Evolutionary conservation across 2,329 filamentous ascomycete species (phyloP), one percentile per base, ranked within the genome.

Genomic region (Teratosphaeria nubilosa): DNA sequence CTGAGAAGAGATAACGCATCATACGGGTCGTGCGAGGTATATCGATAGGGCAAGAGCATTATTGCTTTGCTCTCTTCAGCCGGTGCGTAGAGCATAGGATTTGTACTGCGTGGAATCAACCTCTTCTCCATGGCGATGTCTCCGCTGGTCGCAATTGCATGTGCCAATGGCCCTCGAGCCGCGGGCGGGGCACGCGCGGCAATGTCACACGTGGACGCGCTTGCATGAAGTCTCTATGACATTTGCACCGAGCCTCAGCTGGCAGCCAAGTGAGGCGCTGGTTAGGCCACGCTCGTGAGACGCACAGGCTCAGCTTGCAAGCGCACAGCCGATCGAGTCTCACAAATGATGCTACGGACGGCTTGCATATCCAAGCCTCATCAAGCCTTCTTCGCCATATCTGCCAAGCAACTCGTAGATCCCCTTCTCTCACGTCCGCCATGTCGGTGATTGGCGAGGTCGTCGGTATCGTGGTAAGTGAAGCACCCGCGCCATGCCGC

Each of bases 391-490:
- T 22, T 22, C 41, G 41, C 41, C n/a, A 16, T 48, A 48, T 48
- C 5, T 5, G 20, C 41, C 41, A 48, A 48, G 41, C 41, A 48
- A 20, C 41, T 22, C 41, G 41, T 48, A 48, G 41, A 48, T 48
- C 41, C 41, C 41, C 5, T 22, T 5, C 22, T 48, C 41, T 48
- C 41, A 48, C 41, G n/a, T 48, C 41, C 41, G 41, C 41, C 41
- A 48, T 48, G 41, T 48, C 41, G 41, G 41, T 48, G 27, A 54
- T 58, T 25, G 58, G 56, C 24, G 58, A 60, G 32, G 54, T 60
- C 37, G 59, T 60, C 11, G 59, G 56, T 51, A 58, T 60, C 10
- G 54, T 60, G 6, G 59, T 58, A 51, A 41, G 54, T 56, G 14
- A 14, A 6, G 22, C 9, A 20, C 30, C 13, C 24, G 30, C 27